Evolutionary conservation across 495 filamentous ascomycete genomes (phyloP), one percentile per base, ranked within the genome.

Genomic region (Jackrogersella multiformis): DNA sequence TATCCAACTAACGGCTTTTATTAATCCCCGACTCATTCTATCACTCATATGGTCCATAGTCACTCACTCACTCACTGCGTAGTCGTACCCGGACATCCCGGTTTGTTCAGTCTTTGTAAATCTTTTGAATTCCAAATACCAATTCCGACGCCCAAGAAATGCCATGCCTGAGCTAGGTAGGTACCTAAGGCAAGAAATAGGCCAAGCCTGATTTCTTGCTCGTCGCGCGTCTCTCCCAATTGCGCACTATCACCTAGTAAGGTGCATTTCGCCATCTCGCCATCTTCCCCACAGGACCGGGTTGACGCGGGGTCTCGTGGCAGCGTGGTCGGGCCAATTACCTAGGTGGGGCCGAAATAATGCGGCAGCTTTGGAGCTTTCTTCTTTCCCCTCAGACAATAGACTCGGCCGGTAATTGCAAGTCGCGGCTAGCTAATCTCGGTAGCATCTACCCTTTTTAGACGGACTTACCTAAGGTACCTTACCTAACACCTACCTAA

Each of bases 261-360:
- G 35, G 38, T 61, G 58, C 36, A 46, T 54, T 26, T 64, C 26
- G 24, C 35, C 45, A 36, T 26, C 20, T 42, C 21, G 26, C 15
- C 4, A n/a, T 36, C 54, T 18, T 35, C 53, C 30, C 45, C 42
- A 51, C 46, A 34, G 6, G 35, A 32, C 44, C 51, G 52, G 57
- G 42, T 36, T 53, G 48, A 39, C 53, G 57, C 64, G 57, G 28
- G 59, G 58, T 54, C 49, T 67, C 56, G 59, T 62, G 61, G 41
- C 61, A 42, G 46, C 59, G 66, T 69, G 65, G 45, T 68, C 57
- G 51, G 64, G 32, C 53, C 41, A 68, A 52, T n/a, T 53, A 56
- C 10, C 38, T 21, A 63, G 63, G 65, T 54, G 65, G 65, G 65
- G 42, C 42, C 42, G 42, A 46, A 46, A 13, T 24, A 24, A n/a